Percentiles rank a stretch among this genome's conserved stretches.
Evolutionary conservation across 345 rosid genomes (phyloP).

Genomic region (Hibiscus syriacus): DNA sequence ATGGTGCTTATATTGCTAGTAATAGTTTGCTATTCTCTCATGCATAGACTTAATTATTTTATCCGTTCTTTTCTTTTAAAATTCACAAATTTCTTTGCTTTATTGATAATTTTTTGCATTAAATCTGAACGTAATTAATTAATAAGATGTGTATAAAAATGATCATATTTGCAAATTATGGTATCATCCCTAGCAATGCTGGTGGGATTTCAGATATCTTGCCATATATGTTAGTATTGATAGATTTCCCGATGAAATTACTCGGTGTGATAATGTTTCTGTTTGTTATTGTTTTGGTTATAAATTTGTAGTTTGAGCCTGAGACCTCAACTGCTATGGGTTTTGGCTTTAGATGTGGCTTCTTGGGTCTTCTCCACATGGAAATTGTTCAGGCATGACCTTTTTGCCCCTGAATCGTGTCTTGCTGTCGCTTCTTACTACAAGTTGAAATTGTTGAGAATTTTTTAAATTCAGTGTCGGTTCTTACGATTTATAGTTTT

Average conservation of each 20-base stretch:
- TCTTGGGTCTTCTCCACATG: conserved; percentile 99
- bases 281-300: conserved; percentile 13
- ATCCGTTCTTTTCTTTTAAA: too few relatives aligned
- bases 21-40: too few relatives aligned
- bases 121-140: too few relatives aligned
- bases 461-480: conserved; percentile 2
- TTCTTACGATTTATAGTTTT: conserved; percentile 8
- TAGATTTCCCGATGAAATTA: background rate
- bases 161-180: too few relatives aligned
- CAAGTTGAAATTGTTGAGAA: conserved; percentile 5
- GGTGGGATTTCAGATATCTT: too few relatives aligned
- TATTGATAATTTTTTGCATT: too few relatives aligned
- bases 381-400: conserved; percentile 92
- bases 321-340: conserved; percentile 99
- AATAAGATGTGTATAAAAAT: too few relatives aligned
- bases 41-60: too few relatives aligned
- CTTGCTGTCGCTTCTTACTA: background rate
- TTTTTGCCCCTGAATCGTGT: conserved; percentile 1
- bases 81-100: too few relatives aligned
- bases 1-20: too few relatives aligned
- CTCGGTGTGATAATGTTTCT: background rate
- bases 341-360: conserved; percentile 97
- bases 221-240: background rate
- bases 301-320: conserved; percentile 76
- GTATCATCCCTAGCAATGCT: too few relatives aligned